Conservation (phyloP, 768 basidiomycete species). For the Tulasnella sp. region DNA sequence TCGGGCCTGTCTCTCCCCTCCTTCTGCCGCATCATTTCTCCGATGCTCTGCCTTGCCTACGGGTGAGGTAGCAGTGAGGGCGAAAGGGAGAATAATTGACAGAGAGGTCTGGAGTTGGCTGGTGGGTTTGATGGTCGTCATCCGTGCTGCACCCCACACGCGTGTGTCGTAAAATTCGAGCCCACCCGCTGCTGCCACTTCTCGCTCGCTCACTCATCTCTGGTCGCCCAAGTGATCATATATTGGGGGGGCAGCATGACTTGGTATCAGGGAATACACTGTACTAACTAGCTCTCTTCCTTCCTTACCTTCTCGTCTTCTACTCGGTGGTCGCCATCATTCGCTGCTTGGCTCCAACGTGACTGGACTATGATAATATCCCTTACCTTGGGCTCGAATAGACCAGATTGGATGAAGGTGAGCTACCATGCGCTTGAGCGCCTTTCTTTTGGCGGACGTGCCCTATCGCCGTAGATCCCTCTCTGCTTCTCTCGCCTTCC, state of each 20-base stretch:
- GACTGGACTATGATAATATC: constrained; percentile 16
- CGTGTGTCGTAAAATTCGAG: background rate
- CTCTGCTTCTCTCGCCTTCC: background rate
- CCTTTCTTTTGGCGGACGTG: background rate
- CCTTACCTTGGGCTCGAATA: constrained; percentile 21
- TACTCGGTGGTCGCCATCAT: background rate
- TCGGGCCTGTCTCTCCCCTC: background rate
- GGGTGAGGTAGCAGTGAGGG: constrained; percentile 15
- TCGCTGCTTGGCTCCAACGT: background rate
- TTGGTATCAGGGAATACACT: background rate
- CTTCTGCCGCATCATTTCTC: constrained; percentile 21
- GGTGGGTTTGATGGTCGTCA: background rate
- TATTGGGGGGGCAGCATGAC: background rate
- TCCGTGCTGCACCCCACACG: constrained; percentile 10
- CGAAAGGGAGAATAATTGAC: background rate
- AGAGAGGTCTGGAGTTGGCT: background rate
- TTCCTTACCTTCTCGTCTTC: background rate
- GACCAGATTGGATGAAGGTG: constrained; percentile 19
- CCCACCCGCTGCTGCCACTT: background rate
- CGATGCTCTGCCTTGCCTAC: constrained; percentile 19
- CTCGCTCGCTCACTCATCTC: background rate
- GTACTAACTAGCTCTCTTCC: background rate
- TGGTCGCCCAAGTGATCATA: background rate
- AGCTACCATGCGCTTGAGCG: background rate
- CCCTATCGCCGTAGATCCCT: constrained; percentile 19